Percentiles rank a stretch among this genome's conserved stretches.
Evolutionary conservation across 1,284 basidiomycete species (phyloP).

Genomic region (Cryptococcus sp.): DNA sequence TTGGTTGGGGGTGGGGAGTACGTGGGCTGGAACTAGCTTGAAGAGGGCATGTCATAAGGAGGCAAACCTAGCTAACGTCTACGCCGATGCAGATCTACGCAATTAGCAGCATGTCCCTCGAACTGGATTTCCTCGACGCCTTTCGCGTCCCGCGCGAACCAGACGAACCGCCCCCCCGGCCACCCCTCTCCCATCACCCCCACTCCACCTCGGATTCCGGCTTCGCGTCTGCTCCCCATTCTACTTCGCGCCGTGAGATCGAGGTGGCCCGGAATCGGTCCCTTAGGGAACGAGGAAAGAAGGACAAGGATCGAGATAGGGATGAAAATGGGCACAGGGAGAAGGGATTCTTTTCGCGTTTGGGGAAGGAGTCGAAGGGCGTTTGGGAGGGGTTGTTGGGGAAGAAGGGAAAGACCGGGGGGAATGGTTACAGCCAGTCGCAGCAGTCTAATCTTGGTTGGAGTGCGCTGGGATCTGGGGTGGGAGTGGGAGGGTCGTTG

Average conservation of each 20-base stretch:
- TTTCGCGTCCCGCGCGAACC: constrained; percentile 32
- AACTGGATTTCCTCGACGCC: constrained; percentile 32
- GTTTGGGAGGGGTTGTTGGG: constrained; percentile 27
- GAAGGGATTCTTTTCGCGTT: constrained; percentile 27
- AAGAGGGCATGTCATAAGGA: background rate
- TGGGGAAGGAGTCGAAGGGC: constrained; percentile 25
- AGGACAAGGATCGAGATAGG: constrained; percentile 1
- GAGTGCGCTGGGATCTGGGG: too few relatives aligned
- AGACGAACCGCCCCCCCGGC: constrained; percentile 18
- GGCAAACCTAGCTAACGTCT: too few relatives aligned
- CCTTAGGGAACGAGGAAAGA: background rate
- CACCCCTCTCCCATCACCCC: background rate
- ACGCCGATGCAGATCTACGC: constrained; percentile 24
- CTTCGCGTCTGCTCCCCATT: background rate
- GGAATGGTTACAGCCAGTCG: too few relatives aligned
- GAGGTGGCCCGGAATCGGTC: background rate
- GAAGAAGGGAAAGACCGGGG: background rate
- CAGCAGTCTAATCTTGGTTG: too few relatives aligned
- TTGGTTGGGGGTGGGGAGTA: too few relatives aligned
- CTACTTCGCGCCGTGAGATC: background rate
- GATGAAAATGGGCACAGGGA: background rate
- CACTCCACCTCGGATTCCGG: background rate
- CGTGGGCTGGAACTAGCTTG: too few relatives aligned
- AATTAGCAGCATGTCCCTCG: constrained; percentile 28
- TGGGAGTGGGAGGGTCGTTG: too few relatives aligned